phyloP scores from a whole-genome alignment of 768 basidiomycete species.

The Xerocomus brunneocitrinus region DNA sequence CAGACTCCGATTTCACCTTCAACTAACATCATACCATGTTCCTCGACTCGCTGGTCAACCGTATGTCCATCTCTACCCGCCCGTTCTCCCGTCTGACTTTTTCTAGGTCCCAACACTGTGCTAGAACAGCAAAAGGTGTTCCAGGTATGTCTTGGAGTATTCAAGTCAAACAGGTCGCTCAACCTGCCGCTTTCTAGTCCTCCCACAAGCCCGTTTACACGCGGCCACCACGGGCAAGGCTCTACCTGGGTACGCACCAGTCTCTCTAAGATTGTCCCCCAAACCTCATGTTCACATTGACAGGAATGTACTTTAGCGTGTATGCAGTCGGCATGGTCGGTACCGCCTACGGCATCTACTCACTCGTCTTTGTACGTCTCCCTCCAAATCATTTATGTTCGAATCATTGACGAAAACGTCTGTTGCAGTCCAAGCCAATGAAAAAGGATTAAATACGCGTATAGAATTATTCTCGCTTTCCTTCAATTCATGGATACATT shows the following conservation, averaged over 20 bases:
- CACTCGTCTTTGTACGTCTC: conserved; percentile 43
- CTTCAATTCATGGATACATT: conserved; percentile 14
- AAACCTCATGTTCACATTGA: not conserved
- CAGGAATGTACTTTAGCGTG: conserved; percentile 52
- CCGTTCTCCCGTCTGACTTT: not conserved
- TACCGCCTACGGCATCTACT: conserved; percentile 46
- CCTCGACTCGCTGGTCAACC: conserved; percentile 61
- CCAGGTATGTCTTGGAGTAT: conserved; percentile 45
- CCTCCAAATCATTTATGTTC: not conserved
- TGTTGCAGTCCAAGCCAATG: conserved; percentile 28
- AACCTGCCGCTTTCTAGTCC: conserved; percentile 16
- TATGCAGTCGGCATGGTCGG: conserved; percentile 54
- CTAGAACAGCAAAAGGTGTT: conserved; percentile 59
- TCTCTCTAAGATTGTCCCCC: too few species aligned
- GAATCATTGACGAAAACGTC: not conserved
- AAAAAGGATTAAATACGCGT: conserved; percentile 19
- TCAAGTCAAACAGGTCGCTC: conserved; percentile 1
- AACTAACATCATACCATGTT: conserved; percentile 32
- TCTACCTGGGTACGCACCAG: conserved; percentile 55
- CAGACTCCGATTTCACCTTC: conserved; percentile 28
- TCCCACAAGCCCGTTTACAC: conserved; percentile 52
- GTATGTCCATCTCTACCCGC: conserved; percentile 36
- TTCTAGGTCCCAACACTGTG: conserved; percentile 58
- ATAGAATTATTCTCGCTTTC: conserved; percentile 13
- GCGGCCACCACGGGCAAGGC: conserved; percentile 54